Conservation (phyloP, 306 rosid species). For the Casuarina equisetifolia region DNA sequence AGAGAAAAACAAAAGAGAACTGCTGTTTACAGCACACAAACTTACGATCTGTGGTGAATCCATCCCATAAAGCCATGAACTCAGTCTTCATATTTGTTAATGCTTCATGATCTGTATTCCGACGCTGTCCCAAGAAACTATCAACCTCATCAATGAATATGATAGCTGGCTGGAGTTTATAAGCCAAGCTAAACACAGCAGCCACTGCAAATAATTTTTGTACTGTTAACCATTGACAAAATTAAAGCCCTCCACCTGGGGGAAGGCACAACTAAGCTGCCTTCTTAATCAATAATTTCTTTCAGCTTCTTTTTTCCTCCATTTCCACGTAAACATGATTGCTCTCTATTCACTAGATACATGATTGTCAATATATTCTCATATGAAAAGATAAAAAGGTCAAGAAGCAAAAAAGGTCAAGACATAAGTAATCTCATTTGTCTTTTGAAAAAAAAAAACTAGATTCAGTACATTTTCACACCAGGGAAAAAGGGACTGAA, state of each 20-base stretch:
- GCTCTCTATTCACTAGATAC: not conserved
- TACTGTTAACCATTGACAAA: conserved; percentile 19
- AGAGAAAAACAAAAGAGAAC: not conserved
- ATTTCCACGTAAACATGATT: not conserved
- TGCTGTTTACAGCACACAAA: not conserved
- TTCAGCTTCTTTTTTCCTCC: not conserved
- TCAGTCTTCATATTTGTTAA: conserved; percentile 95
- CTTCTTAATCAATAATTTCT: not conserved
- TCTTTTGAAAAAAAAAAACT: not conserved
- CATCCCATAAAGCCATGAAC: conserved; percentile 99
- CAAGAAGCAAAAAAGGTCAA: not conserved
- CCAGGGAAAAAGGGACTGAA: not conserved
- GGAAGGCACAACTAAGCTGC: conserved; percentile 3
- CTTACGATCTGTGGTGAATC: conserved; percentile 97
- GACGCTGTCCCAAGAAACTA: conserved; percentile 98
- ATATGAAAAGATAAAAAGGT: too few species aligned
- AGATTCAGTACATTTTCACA: not conserved
- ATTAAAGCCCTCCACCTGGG: conserved; percentile 6
- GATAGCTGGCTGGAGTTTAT: conserved; percentile 97
- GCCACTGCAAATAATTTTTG: conserved; percentile 55
- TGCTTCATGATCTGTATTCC: conserved; percentile 93
- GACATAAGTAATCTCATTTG: not conserved
- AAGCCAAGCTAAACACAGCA: conserved; percentile 95
- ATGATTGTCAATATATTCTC: not conserved
- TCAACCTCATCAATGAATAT: conserved; percentile 98